Base-by-base conservation (phyloP, 208 protist species). In the Leishmania arabica region DNA sequence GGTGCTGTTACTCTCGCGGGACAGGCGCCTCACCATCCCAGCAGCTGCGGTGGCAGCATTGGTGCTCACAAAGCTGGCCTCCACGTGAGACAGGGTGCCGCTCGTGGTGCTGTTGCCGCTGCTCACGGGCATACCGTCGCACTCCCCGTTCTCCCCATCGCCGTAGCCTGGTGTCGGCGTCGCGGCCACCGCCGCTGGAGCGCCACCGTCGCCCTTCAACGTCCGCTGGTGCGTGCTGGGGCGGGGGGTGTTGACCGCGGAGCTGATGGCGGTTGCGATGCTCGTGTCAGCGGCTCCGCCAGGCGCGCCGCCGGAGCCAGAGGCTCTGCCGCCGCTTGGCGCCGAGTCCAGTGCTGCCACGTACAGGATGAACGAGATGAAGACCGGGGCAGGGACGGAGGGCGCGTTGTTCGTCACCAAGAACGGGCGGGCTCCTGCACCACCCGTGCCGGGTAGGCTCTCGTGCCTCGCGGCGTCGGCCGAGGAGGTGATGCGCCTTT, bases 291-390 rank as follows among this genome's bases (percentile, higher is more conserved):
- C 80, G 53, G n/a, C 80, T n/a, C 62, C 74, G 17, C 40, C 69
- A 53, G 54, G 49, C 66, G 51, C 80, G 40, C 53, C 74, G n/a
- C 53, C 47, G 60, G 65, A 69, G n/a, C 37, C 64, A 34, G 76
- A 60, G 17, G 19, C 76, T 31, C 66, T 77, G 56, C 64, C 31
- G 27, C n/a, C n/a, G 6, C n/a, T 53, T 4, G 51, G 56, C 47
- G 66, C 31, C 76, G 77, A 56, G 69, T 84, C 84, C 40, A 78
- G 54, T 6, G 84, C 84, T 13, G 79, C 84, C 6, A 87, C 62
- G 75, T 87, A 60, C 74, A 87, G 58, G 11, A 62, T 49, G 47
- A 87, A 87, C 56, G 84, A 87, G 49, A 81, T 49, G 27, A 47
- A 54, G 47, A 53, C 31, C 17, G 78, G 54, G 13, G 31, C 45